Percentiles rank a stretch among this genome's conserved stretches.
phyloP scores from a whole-genome alignment of 805 yeast genomes.

The Myxozyma geophila region DNA sequence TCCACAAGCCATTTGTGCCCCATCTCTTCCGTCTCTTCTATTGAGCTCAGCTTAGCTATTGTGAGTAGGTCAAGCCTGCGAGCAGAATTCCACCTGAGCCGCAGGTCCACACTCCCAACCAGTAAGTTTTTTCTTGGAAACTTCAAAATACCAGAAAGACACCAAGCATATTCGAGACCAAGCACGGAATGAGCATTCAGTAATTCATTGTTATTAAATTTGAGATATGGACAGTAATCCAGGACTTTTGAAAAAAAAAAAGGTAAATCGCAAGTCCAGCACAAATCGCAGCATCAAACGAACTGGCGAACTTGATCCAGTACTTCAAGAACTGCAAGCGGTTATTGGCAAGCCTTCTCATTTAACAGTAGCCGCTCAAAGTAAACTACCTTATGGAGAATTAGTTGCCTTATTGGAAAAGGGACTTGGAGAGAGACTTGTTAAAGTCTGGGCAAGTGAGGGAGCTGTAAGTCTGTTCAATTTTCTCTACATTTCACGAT shows the following conservation, averaged over 20 bases:
- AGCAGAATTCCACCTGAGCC: background rate
- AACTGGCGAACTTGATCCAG: constrained; percentile 12
- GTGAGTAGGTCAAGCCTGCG: background rate
- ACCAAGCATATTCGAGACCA: no score
- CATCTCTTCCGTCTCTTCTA: background rate
- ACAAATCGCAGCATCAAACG: constrained; percentile 8
- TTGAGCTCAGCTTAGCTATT: background rate
- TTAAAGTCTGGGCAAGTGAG: constrained; percentile 22
- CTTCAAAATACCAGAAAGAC: background rate
- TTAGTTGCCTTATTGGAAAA: constrained; percentile 11
- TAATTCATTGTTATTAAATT: no score
- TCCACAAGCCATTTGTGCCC: background rate
- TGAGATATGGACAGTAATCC: no score
- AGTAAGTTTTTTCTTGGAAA: background rate
- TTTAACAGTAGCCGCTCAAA: background rate
- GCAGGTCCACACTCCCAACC: background rate
- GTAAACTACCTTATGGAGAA: background rate
- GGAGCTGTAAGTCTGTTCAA: constrained; percentile 18
- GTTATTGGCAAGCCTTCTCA: constrained; percentile 12
- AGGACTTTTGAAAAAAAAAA: background rate
- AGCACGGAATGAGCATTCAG: no score
- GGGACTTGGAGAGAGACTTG: constrained; percentile 24
- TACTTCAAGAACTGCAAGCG: constrained; percentile 2
- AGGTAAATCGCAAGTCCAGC: background rate
- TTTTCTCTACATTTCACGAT: background rate